Percentiles rank a stretch among this genome's conserved stretches.
phyloP scores from a whole-genome alignment of 257 asterid species.

The Echium plantagineum region DNA sequence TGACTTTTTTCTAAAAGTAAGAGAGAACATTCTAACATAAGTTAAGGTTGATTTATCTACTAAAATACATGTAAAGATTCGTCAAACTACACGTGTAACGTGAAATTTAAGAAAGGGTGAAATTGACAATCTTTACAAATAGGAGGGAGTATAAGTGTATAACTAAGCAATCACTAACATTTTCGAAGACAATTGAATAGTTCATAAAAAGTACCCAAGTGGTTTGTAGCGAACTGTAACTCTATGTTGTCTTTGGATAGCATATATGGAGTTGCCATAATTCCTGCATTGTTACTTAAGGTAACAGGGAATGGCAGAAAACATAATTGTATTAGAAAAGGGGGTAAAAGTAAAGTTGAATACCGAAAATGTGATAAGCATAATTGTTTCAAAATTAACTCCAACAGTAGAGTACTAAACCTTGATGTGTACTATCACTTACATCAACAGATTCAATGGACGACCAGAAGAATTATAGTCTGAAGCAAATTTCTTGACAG shows the following conservation, averaged over 20 bases:
- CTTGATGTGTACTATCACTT: slow-evolving; percentile 12
- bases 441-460: slow-evolving; percentile 71
- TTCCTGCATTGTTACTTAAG: slow-evolving; percentile 78
- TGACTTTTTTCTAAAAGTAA: too few relatives aligned
- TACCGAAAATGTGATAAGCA: too few relatives aligned
- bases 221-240: slow-evolving; percentile 79
- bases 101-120: too few relatives aligned
- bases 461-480: slow-evolving; percentile 51
- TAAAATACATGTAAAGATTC: too few relatives aligned
- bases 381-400: too few relatives aligned
- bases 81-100: too few relatives aligned
- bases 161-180: not conserved
- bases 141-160: too few relatives aligned
- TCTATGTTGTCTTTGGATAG: slow-evolving; percentile 75
- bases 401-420: too few relatives aligned
- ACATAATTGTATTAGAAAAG: not conserved
- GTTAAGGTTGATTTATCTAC: too few relatives aligned
- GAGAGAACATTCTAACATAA: too few relatives aligned
- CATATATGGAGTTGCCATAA: slow-evolving; percentile 60
- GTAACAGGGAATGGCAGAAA: too few relatives aligned
- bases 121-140: too few relatives aligned
- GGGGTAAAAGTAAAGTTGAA: slow-evolving; percentile 8
- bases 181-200: not conserved
- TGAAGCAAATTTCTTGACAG: slow-evolving; percentile 60
- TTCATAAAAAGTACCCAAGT: slow-evolving; percentile 42